phyloP scores from a whole-genome alignment of 441 rosid species.

The Erodium texanum region DNA sequence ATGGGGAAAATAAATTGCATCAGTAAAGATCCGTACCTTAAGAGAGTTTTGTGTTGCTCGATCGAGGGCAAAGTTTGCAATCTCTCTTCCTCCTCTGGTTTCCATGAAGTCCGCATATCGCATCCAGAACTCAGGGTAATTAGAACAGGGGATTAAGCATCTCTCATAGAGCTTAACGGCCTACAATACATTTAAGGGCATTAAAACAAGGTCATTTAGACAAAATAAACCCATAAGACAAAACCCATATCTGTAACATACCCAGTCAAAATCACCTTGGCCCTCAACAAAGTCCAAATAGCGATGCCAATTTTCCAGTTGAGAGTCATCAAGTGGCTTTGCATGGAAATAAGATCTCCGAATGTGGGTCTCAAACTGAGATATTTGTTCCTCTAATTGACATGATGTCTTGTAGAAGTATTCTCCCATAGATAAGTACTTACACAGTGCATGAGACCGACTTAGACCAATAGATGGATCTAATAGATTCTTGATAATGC shows the following conservation, averaged over 20 bases:
- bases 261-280: slow-evolving; percentile 86
- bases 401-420: slow-evolving; percentile 40
- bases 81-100: slow-evolving; percentile 83
- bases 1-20: neutral
- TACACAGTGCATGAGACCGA: slow-evolving; percentile 47
- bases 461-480: slow-evolving; percentile 45
- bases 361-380: slow-evolving; percentile 50
- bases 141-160: slow-evolving; percentile 84
- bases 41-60: slow-evolving; percentile 60
- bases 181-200: slow-evolving; percentile 26
- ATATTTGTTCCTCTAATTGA: slow-evolving; percentile 43
- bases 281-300: slow-evolving; percentile 74
- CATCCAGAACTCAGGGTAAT: slow-evolving; percentile 81
- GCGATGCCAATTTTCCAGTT: slow-evolving; percentile 68
- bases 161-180: slow-evolving; percentile 81
- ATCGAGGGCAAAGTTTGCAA: slow-evolving; percentile 66
- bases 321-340: slow-evolving; percentile 47
- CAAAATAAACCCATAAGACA: slow-evolving; percentile 2
- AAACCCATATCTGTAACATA: slow-evolving; percentile 24
- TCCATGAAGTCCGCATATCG: slow-evolving; percentile 81
- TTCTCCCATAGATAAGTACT: slow-evolving; percentile 54
- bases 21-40: slow-evolving; percentile 41
- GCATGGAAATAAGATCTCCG: slow-evolving; percentile 73
- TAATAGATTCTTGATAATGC: slow-evolving; percentile 45
- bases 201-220: slow-evolving; percentile 12